Evolutionary conservation across 2,329 filamentous ascomycete species (phyloP), one percentile per base, ranked within the genome.

Genomic region (Alternaria burnsii): DNA sequence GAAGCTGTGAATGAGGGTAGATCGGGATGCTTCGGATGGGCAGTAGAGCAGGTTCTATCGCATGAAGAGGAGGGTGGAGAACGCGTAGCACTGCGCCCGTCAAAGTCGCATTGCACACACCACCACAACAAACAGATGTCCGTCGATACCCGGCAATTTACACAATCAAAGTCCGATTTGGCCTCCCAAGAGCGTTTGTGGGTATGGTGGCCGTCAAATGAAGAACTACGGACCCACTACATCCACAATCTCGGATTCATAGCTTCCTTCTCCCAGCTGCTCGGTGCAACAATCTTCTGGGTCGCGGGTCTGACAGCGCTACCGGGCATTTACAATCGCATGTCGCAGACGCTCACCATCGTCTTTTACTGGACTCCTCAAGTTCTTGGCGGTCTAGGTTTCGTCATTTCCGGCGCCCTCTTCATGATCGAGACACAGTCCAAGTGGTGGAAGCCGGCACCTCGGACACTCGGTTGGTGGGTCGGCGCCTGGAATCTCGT

Each of bases 1-100:
- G 89, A 91, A 74, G 89, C 89, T 4, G 81, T 90, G n/a, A 91
- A 91, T 71, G 87, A 88, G 69, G 87, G 90, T 67, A 80, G 84
- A 12, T 79, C 84, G 0, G 87, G 85, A 12, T 91, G 89, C 72
- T 91, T 91, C 71, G 89, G 89, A 4, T 91, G 88, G 88, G 89
- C 88, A 0, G 67, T 91, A 1, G 85, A 89, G 65, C 81, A 81
- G 22, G 81, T 81, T 0, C 41, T 85, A 2, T 79, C 79, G 41
- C 69, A 69, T 14, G 59, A 65, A 18, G 62, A 64, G 18, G 70
- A 70, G 22, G 59, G 66, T 28, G 7, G 20, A 63, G 10, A 30
- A 47, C n/a, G 26, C 5, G n/a, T 55, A 12, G 60, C 42, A 14
- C 42, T 74, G 5, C 48, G 51, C 36, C 68, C 70, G 14, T 65